phyloP scores from a whole-genome alignment of 2,329 filamentous ascomycete species.

The Lecanicillium sp. region DNA sequence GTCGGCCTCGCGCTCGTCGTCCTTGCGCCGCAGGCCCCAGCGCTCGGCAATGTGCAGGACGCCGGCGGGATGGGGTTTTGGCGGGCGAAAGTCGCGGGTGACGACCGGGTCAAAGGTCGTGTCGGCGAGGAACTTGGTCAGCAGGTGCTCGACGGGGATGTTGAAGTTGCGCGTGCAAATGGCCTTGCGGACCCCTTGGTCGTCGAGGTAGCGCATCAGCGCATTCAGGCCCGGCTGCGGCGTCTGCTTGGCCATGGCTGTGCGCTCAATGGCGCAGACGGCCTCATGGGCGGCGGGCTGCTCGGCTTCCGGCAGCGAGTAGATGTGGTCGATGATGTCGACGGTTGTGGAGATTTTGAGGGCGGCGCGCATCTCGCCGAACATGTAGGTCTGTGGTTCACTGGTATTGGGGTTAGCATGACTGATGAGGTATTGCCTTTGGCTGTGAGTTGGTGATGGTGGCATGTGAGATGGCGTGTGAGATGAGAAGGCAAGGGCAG shows the following conservation, averaged over 20 bases:
- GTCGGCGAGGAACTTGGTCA: conserved; percentile 64
- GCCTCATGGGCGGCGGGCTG: conserved; percentile 61
- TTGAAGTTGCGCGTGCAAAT: conserved; percentile 96
- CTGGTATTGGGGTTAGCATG: too few species aligned
- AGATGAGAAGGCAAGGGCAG: background rate
- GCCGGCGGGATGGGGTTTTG: conserved; percentile 83
- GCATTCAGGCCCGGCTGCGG: conserved; percentile 72
- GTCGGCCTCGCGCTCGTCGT: conserved; percentile 21
- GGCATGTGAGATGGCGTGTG: too few species aligned
- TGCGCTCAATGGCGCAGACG: conserved; percentile 72
- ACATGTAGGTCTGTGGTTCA: conserved; percentile 94
- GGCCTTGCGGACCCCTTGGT: conserved; percentile 59
- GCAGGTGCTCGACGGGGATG: conserved; percentile 64
- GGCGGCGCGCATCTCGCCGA: conserved; percentile 70
- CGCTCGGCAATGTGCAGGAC: conserved; percentile 75
- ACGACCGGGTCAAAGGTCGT: conserved; percentile 70
- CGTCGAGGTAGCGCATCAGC: conserved; percentile 71
- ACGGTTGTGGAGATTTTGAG: conserved; percentile 62
- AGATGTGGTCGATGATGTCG: conserved; percentile 89
- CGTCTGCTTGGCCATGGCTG: conserved; percentile 70
- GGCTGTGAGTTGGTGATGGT: background rate
- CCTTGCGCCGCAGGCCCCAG: conserved; percentile 52
- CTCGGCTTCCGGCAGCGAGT: conserved; percentile 54
- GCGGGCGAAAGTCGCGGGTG: conserved; percentile 73
- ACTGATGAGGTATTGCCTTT: too few species aligned